These are phyloP conservation scores for Hemerocallis citrina DNA, from an alignment of 106 monocot genomes.

Conservation along the genomic window DNA sequence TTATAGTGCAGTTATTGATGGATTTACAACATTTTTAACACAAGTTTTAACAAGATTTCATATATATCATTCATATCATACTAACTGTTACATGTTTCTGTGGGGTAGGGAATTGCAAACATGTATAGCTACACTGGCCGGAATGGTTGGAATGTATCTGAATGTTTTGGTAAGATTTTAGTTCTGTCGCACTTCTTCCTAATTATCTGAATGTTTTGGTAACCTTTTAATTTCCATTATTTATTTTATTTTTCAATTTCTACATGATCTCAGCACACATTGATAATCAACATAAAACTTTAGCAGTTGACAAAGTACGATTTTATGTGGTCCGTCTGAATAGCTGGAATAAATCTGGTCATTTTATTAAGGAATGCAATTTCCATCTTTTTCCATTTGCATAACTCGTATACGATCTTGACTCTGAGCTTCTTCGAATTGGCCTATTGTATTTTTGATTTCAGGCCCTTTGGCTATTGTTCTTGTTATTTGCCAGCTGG, in stretches of 20 bases:
- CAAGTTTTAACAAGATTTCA: not conserved
- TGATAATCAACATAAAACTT: no score
- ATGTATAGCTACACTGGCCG: conserved; percentile 71
- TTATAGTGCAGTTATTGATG: not conserved
- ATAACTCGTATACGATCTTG: not conserved
- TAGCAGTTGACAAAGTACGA: no score
- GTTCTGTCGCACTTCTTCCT: not conserved
- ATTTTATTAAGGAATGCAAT: not conserved
- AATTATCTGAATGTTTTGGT: not conserved
- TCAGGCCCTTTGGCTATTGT: conserved; percentile 80
- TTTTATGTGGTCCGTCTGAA: no score
- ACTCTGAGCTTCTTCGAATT: conserved; percentile 1
- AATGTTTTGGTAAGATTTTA: conserved; percentile 79
- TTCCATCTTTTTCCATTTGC: not conserved
- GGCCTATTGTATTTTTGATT: conserved; percentile 10
- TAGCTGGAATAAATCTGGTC: not conserved
- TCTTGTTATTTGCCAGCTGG: conserved; percentile 90
- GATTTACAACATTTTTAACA: not conserved
- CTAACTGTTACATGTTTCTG: not conserved
- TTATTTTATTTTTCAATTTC: not conserved
- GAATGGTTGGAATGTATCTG: conserved; percentile 79
- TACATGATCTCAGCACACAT: no score
- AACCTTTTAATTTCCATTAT: not conserved
- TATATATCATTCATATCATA: not conserved
- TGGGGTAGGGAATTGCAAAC: conserved; percentile 55